Evolutionary conservation across 306 rosid genomes (phyloP), one percentile per base, ranked within the genome.

Genomic region (Hippophae gyantsensis): DNA sequence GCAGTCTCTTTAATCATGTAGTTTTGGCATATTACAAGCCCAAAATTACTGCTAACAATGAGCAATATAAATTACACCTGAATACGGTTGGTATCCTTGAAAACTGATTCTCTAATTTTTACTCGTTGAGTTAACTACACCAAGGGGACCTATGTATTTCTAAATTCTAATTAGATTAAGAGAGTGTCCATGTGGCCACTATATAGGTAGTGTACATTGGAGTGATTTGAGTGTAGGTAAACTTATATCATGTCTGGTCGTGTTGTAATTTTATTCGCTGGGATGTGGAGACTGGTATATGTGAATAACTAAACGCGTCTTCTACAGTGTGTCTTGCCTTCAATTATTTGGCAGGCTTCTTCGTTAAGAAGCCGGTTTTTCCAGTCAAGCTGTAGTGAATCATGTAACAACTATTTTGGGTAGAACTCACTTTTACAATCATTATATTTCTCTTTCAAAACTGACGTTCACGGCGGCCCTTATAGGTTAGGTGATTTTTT

Each of bases 11-110:
- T 70, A 48, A 73, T 79, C 51, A 52, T 68, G 95, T 88, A 85
- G 82, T 92, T 92, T 88, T 92, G 99, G 96, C 96, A 82, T 86
- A 86, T 92, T 86, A 76, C 72, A 70, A 80, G 94, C 68, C 90
- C 99, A 86, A 82, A 86, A 86, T 74, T 86, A 78, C 87, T 69
- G 79, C 95, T 88, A 80, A 83, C 93, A 65, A 78, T 74, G 67
- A 32, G 2, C 38, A 71, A 62, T 72, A 65, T 48, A 69, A 72
- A 67, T 61, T 66, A 56, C 70, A 59, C 61, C 56, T 68, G 69
- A 79, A 68, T 77, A 63, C 74, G 69, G 66, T 74, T 76, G 73
- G 62, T 57, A 65, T 74, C 70, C 61, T 58, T 69, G 65, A 68
- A 57, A 75, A 50, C 74, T 3, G 25, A 45, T 74, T 67, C 72